Evolutionary conservation across 495 filamentous ascomycete genomes (phyloP).

Genomic region (Coniosporium apollinis): DNA sequence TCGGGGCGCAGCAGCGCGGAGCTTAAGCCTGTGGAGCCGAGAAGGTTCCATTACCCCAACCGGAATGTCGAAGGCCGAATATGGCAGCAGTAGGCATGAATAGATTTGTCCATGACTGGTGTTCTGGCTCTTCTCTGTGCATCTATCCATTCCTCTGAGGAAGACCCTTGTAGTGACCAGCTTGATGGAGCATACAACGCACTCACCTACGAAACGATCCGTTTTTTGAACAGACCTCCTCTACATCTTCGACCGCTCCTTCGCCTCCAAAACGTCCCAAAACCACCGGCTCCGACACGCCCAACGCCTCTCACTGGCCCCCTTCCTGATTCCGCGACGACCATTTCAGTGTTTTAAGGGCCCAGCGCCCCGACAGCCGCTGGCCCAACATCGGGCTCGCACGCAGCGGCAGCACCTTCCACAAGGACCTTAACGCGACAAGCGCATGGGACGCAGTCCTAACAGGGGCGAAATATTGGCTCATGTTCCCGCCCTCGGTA

Average conservation of each 20-base stretch:
- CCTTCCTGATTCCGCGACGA: constrained; percentile 80
- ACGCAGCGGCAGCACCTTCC: neutral
- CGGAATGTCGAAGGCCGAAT: too few species aligned
- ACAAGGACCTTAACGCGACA: constrained; percentile 37
- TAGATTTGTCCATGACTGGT: too few species aligned
- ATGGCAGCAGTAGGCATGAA: too few species aligned
- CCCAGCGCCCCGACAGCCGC: constrained; percentile 67
- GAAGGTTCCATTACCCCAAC: too few species aligned
- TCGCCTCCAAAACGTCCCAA: constrained; percentile 75
- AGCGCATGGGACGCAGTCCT: constrained; percentile 96
- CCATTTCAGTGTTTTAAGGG: constrained; percentile 65
- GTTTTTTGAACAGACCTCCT: too few species aligned
- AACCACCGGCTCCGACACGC: constrained; percentile 33
- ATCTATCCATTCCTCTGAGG: too few species aligned
- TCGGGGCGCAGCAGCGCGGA: too few species aligned
- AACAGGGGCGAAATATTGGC: constrained; percentile 91
- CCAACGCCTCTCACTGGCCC: constrained; percentile 55
- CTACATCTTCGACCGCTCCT: constrained; percentile 79
- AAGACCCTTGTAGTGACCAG: too few species aligned
- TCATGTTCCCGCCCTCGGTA: constrained; percentile 66
- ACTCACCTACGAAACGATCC: too few species aligned
- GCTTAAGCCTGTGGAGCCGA: too few species aligned
- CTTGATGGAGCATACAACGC: too few species aligned
- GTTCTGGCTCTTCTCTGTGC: too few species aligned
- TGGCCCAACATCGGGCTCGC: constrained; percentile 90